phyloP scores from a whole-genome alignment of 768 basidiomycete species.

The Termitomyces sp. region DNA sequence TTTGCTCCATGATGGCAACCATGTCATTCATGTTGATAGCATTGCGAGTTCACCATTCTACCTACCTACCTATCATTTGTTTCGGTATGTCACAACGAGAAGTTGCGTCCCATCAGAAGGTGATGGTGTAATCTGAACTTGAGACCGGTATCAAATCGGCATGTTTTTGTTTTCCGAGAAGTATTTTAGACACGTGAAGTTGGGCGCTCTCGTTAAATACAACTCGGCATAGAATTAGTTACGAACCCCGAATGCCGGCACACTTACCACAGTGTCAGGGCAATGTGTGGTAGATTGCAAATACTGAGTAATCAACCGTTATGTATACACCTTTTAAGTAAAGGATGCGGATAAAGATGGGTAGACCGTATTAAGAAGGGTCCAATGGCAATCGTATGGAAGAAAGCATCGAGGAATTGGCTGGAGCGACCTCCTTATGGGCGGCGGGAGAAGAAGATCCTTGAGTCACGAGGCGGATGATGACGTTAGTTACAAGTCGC shows the following conservation, averaged over 20 bases:
- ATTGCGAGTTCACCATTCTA: neutral
- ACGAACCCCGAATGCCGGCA: neutral
- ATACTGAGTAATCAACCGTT: neutral
- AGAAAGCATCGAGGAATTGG: slow-evolving; percentile 3
- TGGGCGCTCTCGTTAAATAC: neutral
- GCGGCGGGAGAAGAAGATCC: slow-evolving; percentile 10
- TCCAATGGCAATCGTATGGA: slow-evolving; percentile 6
- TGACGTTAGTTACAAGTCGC: neutral
- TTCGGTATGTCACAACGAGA: neutral
- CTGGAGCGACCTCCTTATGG: slow-evolving; percentile 4
- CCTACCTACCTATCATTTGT: neutral
- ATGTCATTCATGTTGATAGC: neutral
- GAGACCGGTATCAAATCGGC: neutral
- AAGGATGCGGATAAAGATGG: neutral
- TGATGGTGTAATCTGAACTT: no score
- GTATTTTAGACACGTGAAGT: neutral
- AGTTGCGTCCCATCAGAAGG: neutral
- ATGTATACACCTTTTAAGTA: neutral
- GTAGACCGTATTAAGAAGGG: neutral
- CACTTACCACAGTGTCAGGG: neutral
- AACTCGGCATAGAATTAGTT: neutral
- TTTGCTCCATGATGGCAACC: neutral
- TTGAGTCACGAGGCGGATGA: slow-evolving; percentile 2
- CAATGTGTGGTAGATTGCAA: neutral
- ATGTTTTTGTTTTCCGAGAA: neutral